Evolutionary conservation across 2,329 filamentous ascomycete genomes (phyloP).

Genomic region (Calonectria leucothoes): DNA sequence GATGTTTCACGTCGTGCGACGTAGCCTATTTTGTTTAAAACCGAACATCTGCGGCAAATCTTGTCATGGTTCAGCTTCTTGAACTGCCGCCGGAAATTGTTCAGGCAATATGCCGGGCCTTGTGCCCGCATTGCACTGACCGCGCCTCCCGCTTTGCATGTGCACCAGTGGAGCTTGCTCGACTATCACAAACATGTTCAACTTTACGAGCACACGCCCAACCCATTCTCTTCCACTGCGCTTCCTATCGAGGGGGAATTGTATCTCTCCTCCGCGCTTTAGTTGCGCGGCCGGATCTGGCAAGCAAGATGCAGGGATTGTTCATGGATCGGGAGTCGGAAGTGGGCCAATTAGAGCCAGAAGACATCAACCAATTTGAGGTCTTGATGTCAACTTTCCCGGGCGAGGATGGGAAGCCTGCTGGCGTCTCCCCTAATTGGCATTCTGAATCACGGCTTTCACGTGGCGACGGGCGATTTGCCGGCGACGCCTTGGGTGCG

Average conservation of each 20-base stretch:
- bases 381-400: not conserved
- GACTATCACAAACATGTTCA: conserved; percentile 6
- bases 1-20: not conserved
- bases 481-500: not conserved
- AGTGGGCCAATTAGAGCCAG: not conserved
- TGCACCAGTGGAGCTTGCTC: not conserved
- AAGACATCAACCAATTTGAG: not conserved
- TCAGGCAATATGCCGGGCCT: not conserved
- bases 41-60: not conserved
- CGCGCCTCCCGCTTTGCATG: fast-evolving
- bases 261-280: not conserved
- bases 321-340: not conserved
- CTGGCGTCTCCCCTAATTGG: not conserved
- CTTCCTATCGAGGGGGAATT: not conserved
- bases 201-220: not conserved
- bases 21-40: not conserved
- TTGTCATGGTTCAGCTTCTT: conserved; percentile 2
- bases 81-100: conserved; percentile 2
- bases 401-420: not conserved
- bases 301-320: not conserved
- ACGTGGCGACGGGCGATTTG: not conserved
- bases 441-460: not conserved
- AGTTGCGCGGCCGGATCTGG: conserved; percentile 6
- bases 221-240: not conserved
- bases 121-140: not conserved